Conservation (phyloP, 495 filamentous ascomycete species). For the Penicillium crystallinum region DNA sequence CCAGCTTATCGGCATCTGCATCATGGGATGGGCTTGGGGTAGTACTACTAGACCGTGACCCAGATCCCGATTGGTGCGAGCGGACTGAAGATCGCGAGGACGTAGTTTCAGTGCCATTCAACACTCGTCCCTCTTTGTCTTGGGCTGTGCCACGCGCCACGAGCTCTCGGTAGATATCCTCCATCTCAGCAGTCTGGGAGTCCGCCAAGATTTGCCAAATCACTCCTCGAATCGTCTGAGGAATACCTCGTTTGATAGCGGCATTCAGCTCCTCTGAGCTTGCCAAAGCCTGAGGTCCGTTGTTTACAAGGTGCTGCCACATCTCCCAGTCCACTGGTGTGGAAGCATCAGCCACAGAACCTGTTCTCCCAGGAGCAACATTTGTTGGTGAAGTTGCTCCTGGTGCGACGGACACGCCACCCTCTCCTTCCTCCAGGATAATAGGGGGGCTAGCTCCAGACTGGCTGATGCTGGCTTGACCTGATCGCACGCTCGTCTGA, state of each 20-base stretch:
- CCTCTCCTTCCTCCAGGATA: conserved; percentile 52
- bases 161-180: conserved; percentile 81
- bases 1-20: conserved; percentile 56
- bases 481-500: conserved; percentile 31
- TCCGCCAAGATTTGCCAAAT: conserved; percentile 97
- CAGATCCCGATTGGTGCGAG: conserved; percentile 68
- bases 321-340: conserved; percentile 90
- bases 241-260: conserved; percentile 90
- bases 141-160: conserved; percentile 76
- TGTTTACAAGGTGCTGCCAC: conserved; percentile 93
- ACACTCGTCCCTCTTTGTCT: conserved; percentile 55
- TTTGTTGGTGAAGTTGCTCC: conserved; percentile 40
- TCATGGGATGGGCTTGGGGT: conserved; percentile 55
- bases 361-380: conserved; percentile 60
- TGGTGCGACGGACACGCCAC: conserved; percentile 15
- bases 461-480: conserved; percentile 43
- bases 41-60: conserved; percentile 54
- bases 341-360: conserved; percentile 58
- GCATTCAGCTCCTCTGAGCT: conserved; percentile 83
- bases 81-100: conserved; percentile 81
- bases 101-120: conserved; percentile 44
- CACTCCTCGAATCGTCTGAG: conserved; percentile 88
- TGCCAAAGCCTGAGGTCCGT: conserved; percentile 81
- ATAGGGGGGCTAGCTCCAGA: conserved; percentile 52
- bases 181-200: conserved; percentile 85